Percentiles rank a stretch among this genome's conserved stretches.
phyloP scores from a whole-genome alignment of 768 basidiomycete species.

The Candolleomyces aberdarensis region DNA sequence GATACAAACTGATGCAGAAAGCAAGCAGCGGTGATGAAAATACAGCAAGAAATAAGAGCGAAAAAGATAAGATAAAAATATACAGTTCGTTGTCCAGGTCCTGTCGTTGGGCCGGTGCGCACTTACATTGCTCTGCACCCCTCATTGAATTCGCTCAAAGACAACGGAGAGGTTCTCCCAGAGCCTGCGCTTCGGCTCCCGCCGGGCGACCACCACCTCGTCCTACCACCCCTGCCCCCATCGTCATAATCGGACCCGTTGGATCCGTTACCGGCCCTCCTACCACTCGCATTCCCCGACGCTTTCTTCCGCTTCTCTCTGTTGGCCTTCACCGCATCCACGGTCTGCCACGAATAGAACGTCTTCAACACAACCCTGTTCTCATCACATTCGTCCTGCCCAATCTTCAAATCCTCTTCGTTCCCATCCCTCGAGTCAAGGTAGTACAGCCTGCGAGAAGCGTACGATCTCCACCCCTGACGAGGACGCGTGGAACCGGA shows the following conservation, averaged over 20 bases:
- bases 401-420: conserved; percentile 59
- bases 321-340: conserved; percentile 67
- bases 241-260: conserved; percentile 25
- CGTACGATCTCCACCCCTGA: conserved; percentile 71
- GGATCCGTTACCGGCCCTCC: conserved; percentile 21
- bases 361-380: conserved; percentile 73
- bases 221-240: conserved; percentile 17
- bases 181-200: conserved; percentile 36
- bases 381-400: conserved; percentile 81
- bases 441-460: conserved; percentile 65
- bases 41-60: background rate
- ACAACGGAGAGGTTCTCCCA: conserved; percentile 49
- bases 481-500: conserved; percentile 58
- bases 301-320: conserved; percentile 66
- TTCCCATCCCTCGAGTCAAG: conserved; percentile 68
- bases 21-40: conserved; percentile 6
- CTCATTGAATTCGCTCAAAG: conserved; percentile 47
- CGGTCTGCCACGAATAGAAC: conserved; percentile 84
- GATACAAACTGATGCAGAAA: background rate
- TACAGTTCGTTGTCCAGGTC: background rate
- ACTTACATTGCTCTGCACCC: conserved; percentile 69
- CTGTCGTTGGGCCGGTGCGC: conserved; percentile 14
- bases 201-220: conserved; percentile 53
- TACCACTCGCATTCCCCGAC: conserved; percentile 41
- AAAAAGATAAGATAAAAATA: background rate